Evolutionary conservation across 768 basidiomycete genomes (phyloP).

Genomic region (Mycena vulgaris): DNA sequence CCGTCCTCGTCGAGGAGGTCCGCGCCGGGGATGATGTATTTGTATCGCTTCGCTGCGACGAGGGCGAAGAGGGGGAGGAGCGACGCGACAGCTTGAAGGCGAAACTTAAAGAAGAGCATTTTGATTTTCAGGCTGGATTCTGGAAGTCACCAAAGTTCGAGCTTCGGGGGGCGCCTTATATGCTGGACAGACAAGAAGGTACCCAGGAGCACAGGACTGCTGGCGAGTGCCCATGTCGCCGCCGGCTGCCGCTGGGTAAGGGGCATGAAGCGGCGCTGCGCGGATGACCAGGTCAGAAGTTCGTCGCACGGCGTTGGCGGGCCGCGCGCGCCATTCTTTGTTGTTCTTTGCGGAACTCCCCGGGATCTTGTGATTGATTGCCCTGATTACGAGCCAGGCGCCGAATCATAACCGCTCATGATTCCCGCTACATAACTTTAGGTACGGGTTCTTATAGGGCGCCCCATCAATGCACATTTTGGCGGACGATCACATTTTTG

Average conservation of each 20-base stretch:
- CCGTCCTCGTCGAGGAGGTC: conserved; percentile 27
- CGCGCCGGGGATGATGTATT: conserved; percentile 29
- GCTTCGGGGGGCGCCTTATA: conserved; percentile 21
- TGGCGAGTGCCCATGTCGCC: conserved; percentile 9
- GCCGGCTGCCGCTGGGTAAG: conserved; percentile 4
- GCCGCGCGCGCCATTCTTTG: conserved; percentile 19
- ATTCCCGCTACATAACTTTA: too few species aligned
- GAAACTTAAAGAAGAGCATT: conserved; percentile 25
- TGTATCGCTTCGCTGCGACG: conserved; percentile 29
- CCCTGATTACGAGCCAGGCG: too few species aligned
- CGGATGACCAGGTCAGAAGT: conserved; percentile 33
- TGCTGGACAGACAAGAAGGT: conserved; percentile 23
- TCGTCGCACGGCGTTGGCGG: conserved; percentile 16
- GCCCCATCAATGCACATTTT: too few species aligned
- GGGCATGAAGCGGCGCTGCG: conserved; percentile 19
- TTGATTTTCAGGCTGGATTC: conserved; percentile 12
- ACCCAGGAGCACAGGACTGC: conserved; percentile 21
- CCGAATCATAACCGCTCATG: too few species aligned
- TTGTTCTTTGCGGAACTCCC: not conserved
- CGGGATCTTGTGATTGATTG: too few species aligned
- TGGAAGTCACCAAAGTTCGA: not conserved
- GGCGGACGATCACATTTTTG: too few species aligned
- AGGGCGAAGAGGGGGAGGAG: conserved; percentile 25
- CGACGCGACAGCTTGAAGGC: conserved; percentile 23
- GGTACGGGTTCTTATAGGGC: too few species aligned